Evolutionary conservation across 2,329 filamentous ascomycete genomes (phyloP), one percentile per base, ranked within the genome.

Genomic region (Curvularia lunata): DNA sequence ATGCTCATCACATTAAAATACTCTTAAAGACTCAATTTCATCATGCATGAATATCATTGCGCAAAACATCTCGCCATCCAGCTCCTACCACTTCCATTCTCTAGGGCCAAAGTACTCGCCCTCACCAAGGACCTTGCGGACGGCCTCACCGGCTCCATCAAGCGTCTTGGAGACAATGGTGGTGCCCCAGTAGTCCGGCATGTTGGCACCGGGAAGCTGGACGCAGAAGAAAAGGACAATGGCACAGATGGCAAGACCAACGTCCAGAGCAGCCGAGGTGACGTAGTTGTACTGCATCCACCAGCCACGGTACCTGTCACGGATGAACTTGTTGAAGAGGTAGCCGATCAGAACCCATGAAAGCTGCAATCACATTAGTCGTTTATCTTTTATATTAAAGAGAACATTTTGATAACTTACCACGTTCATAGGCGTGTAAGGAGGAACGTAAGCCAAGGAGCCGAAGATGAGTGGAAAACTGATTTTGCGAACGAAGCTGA

Each of bases 211-310:
- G 12, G 40, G 40, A 7, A 42, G 40, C 40, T 42, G 40, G 21
- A 42, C 40, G 21, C 40, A 42, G 40, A 42, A 42, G 40, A 42
- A 42, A 12, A 42, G 6, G 4, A 42, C 12, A 7, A 42, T 42
- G 40, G 40, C 40, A 23, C 40, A 25, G 19, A 42, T 42, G 40
- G 40, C 40, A 13, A 42, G 40, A 42, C 40, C 40, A 21, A 42
- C 40, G 25, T 42, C 40, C 40, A 42, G 19, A 25, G 12, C 40
- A 42, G 40, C 40, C 3, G 40, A 42, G 21, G 40, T 42, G 40
- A 42, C 21, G 21, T 42, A 42, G 40, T 42, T 42, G 40, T 42
- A 42, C 40, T 42, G 40, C 40, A 42, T 42, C 40, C 40, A 42
- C 40, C 40, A 42, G 16, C 19, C 13, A 42, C 40, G 40, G 12